These are phyloP conservation scores for Salicornia ramosissima DNA, from an alignment of 148 eudicot species.

Conservation along the genomic window DNA sequence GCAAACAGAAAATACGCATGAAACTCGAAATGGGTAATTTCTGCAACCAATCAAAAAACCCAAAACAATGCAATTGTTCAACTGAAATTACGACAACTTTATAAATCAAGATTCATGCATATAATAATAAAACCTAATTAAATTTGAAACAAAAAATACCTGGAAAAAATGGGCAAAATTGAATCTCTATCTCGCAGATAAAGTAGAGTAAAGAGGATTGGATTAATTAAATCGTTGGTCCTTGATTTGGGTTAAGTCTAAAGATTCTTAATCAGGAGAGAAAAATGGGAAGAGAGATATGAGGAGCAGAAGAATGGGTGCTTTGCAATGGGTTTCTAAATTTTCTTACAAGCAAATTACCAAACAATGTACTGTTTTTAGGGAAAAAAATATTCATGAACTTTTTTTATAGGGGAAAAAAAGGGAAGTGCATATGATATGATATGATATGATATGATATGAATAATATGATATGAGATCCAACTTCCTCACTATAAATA, in stretches of 20 bases:
- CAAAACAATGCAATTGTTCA: background rate
- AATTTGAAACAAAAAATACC: conserved; percentile 4
- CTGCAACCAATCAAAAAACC: background rate
- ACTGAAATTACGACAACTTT: background rate
- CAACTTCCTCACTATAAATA: background rate
- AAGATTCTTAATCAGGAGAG: conserved; percentile 11
- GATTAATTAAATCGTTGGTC: background rate
- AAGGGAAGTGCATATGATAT: no score
- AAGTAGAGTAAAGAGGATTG: background rate
- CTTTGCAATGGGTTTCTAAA: conserved; percentile 16
- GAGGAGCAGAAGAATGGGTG: conserved; percentile 27
- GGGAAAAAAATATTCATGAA: no score
- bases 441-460: no score
- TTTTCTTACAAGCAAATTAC: background rate
- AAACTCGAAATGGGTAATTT: conserved; percentile 11
- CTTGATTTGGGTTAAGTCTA: conserved; percentile 12
- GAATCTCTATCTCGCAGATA: background rate
- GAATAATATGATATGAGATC: conserved; percentile 16
- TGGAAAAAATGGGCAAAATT: background rate
- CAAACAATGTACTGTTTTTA: no score
- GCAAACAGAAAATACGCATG: conserved; percentile 2
- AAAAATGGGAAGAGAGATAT: conserved; percentile 18
- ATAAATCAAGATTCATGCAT: background rate
- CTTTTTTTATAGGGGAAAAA: no score
- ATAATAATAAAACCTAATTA: background rate